Evolutionary conservation across 2,329 filamentous ascomycete genomes (phyloP).

Genomic region (Claviceps quebecensis): DNA sequence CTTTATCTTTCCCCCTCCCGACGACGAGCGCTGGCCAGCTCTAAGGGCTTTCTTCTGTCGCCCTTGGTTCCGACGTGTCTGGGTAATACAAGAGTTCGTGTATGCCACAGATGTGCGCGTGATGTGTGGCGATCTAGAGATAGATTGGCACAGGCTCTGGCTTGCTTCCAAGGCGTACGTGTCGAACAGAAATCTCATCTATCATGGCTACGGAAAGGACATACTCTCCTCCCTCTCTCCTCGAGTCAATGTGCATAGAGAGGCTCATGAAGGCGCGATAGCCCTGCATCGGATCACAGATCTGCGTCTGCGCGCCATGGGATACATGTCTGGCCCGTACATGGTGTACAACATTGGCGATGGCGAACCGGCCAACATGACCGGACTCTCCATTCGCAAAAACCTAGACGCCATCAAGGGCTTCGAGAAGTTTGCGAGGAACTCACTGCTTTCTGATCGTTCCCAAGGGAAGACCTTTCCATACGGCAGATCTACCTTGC

Average conservation of each 20-base stretch:
- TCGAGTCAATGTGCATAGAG: slow-evolving; percentile 1
- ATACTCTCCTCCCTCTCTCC: not conserved
- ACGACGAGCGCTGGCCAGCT: slow-evolving; percentile 4
- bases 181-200: slow-evolving; percentile 5
- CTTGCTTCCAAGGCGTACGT: slow-evolving; percentile 7
- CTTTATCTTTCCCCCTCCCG: slow-evolving; percentile 1
- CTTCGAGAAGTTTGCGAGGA: not conserved
- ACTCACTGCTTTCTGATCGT: not conserved
- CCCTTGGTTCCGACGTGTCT: slow-evolving; percentile 8
- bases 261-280: slow-evolving; percentile 4
- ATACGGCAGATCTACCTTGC: not conserved
- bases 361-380: not conserved
- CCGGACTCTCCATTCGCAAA: slow-evolving; percentile 4
- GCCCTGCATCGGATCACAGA: slow-evolving; percentile 3
- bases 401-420: slow-evolving; percentile 3
- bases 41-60: slow-evolving; percentile 6
- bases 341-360: slow-evolving; percentile 3
- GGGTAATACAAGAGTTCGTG: slow-evolving; percentile 9
- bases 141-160: slow-evolving; percentile 7
- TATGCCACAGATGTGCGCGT: slow-evolving; percentile 6
- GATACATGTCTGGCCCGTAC: slow-evolving; percentile 6
- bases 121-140: slow-evolving; percentile 4
- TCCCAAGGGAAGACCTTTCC: slow-evolving; percentile 4
- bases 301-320: slow-evolving; percentile 5
- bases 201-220: slow-evolving; percentile 1